A percentile compares a stretch with the other conserved stretches of the same genome.
phyloP scores from a whole-genome alignment of 2,329 filamentous ascomycete species.

The Fusarium multiceps region DNA sequence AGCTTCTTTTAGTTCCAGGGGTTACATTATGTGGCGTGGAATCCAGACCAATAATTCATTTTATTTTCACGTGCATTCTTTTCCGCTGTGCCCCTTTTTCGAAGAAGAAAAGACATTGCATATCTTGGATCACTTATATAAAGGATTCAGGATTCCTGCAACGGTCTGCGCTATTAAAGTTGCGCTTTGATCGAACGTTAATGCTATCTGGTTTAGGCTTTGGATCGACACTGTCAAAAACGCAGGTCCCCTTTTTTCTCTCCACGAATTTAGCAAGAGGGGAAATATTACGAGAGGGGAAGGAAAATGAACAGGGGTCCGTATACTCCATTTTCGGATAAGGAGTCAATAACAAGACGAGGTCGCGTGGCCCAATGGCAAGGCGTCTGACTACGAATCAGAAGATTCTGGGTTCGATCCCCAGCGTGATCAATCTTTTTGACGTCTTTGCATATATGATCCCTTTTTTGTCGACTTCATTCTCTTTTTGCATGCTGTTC shows the following conservation, averaged over 20 bases:
- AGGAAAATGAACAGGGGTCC: background rate
- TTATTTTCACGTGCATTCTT: conserved; percentile 2
- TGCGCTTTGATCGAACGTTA: background rate
- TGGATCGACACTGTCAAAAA: background rate
- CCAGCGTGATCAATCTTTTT: conserved; percentile 38
- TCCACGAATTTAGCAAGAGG: background rate
- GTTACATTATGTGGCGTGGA: conserved; percentile 14
- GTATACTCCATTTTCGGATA: fast-evolving
- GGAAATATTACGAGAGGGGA: background rate
- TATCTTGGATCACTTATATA: background rate
- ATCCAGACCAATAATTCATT: conserved; percentile 12
- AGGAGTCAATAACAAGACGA: background rate
- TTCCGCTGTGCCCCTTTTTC: conserved; percentile 14
- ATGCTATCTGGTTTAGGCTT: background rate
- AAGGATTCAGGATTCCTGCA: background rate
- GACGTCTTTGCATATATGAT: no score
- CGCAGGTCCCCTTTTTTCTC: background rate
- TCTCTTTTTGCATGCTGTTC: no score
- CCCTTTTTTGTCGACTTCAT: no score
- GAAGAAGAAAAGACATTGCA: background rate
- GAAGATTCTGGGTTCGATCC: conserved; percentile 47
- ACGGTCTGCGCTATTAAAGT: background rate
- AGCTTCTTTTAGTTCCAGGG: conserved; percentile 15
- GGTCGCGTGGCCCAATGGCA: conserved; percentile 42
- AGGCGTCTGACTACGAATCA: conserved; percentile 48